Percentiles rank a stretch among this genome's conserved stretches.
Evolutionary conservation across 768 basidiomycete species (phyloP).

Genomic region (Leccinum rimulosum): DNA sequence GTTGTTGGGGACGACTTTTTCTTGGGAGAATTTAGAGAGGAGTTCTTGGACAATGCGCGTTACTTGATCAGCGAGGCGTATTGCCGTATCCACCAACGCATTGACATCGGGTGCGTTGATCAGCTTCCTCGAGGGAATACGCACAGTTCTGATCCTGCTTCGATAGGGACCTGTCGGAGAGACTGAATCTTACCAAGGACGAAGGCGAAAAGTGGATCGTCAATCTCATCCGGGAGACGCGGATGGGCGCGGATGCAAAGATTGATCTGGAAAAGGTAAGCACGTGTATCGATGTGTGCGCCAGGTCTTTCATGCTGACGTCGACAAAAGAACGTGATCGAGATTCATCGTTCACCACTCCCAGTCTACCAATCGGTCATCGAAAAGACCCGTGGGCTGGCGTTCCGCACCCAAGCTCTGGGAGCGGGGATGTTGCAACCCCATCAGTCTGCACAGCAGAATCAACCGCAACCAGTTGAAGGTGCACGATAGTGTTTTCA

Average conservation of each 20-base stretch:
- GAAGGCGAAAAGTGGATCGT: conserved; percentile 99
- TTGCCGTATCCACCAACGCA: conserved; percentile 93
- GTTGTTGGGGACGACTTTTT: conserved; percentile 94
- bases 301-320: conserved; percentile 6
- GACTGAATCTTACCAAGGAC: conserved; percentile 88
- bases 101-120: conserved; percentile 71
- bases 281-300: background rate
- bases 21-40: conserved; percentile 83
- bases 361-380: conserved; percentile 94
- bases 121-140: background rate
- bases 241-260: conserved; percentile 96
- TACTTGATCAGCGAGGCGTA: conserved; percentile 97
- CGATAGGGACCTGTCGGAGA: conserved; percentile 82
- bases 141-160: background rate
- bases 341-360: conserved; percentile 86
- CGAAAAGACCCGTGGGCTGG: conserved; percentile 90
- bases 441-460: conserved; percentile 31
- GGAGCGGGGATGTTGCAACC: conserved; percentile 67
- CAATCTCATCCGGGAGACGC: conserved; percentile 95
- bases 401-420: conserved; percentile 87
- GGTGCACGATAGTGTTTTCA: conserved; percentile 21
- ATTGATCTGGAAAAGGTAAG: conserved; percentile 92
- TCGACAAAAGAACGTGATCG: conserved; percentile 81
- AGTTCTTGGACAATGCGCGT: conserved; percentile 95
- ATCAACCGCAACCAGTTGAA: conserved; percentile 29